Percentiles rank a stretch among this genome's conserved stretches.
phyloP scores from a whole-genome alignment of 1,139 yeast species.

The Taphrina populina region DNA sequence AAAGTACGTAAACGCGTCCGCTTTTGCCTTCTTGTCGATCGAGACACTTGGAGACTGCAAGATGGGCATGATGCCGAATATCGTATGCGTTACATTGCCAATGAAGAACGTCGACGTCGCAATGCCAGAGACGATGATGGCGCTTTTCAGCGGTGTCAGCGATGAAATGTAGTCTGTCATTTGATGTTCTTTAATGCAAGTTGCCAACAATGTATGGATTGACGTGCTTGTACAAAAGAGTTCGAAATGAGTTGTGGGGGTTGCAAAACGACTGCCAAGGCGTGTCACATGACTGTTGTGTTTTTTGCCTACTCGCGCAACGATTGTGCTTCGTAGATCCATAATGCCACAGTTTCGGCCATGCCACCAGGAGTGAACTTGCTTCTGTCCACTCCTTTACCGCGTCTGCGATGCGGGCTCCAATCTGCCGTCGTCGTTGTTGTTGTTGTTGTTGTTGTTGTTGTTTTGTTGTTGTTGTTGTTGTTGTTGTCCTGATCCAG shows the following conservation, averaged over 20 bases:
- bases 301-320: too few species aligned
- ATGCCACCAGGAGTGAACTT: slow-evolving; percentile 28
- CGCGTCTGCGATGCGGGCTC: slow-evolving; percentile 19
- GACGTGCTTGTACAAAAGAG: too few species aligned
- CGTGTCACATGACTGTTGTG: too few species aligned
- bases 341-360: slow-evolving; percentile 30
- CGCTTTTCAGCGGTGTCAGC: slow-evolving; percentile 16
- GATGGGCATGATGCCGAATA: slow-evolving; percentile 7
- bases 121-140: slow-evolving; percentile 4
- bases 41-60: neutral
- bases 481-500: neutral
- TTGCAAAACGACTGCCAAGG: too few species aligned
- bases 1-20: slow-evolving; percentile 8
- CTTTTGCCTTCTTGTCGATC: slow-evolving; percentile 3
- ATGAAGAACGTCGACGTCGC: slow-evolving; percentile 11
- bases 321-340: slow-evolving; percentile 23
- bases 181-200: too few species aligned
- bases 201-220: too few species aligned
- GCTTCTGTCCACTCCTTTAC: neutral
- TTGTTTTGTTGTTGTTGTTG: neutral
- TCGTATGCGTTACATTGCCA: slow-evolving; percentile 4
- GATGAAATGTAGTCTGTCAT: slow-evolving; percentile 14
- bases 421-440: slow-evolving; percentile 15
- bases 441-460: neutral
- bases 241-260: too few species aligned